Conservation (phyloP, 345 rosid species). For the Lepidium aucheri region DNA sequence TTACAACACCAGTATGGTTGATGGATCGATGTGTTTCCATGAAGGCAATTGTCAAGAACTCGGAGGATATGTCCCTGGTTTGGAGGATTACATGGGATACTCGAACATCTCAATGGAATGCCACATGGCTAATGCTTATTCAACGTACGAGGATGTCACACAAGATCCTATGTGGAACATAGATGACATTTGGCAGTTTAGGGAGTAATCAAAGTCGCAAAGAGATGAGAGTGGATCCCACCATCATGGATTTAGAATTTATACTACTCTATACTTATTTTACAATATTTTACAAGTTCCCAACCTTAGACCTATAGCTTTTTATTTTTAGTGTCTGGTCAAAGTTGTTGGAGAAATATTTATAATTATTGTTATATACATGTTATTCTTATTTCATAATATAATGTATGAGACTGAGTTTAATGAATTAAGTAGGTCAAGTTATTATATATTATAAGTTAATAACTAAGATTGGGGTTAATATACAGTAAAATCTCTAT, state of each 20-base stretch:
- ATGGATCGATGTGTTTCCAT: slow-evolving; percentile 2
- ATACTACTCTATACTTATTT: not conserved
- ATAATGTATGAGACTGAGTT: not conserved
- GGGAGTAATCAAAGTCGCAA: slow-evolving; percentile 23
- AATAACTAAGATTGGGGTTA: not conserved
- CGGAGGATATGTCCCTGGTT: slow-evolving; percentile 26
- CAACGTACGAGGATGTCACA: slow-evolving; percentile 31
- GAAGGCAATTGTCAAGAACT: slow-evolving; percentile 19
- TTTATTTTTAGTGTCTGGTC: not conserved
- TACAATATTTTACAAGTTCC: not conserved
- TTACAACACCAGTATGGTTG: slow-evolving; percentile 18
- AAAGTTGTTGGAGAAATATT: not conserved
- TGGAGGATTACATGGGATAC: slow-evolving; percentile 29
- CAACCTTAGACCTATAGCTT: not conserved
- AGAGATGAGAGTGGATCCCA: slow-evolving; percentile 22
- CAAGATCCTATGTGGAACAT: slow-evolving; percentile 55
- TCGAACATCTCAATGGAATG: slow-evolving; percentile 25
- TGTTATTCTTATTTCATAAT: too few species aligned
- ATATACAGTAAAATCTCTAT: too few species aligned
- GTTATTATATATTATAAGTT: not conserved
- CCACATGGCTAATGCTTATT: slow-evolving; percentile 36
- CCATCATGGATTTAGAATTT: not conserved
- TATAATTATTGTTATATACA: not conserved
- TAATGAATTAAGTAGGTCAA: not conserved
- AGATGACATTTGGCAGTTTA: slow-evolving; percentile 69